Evolutionary conservation across 208 protist species (phyloP), one percentile per base, ranked within the genome.

Genomic region (Acanthamoeba lenticulata): DNA sequence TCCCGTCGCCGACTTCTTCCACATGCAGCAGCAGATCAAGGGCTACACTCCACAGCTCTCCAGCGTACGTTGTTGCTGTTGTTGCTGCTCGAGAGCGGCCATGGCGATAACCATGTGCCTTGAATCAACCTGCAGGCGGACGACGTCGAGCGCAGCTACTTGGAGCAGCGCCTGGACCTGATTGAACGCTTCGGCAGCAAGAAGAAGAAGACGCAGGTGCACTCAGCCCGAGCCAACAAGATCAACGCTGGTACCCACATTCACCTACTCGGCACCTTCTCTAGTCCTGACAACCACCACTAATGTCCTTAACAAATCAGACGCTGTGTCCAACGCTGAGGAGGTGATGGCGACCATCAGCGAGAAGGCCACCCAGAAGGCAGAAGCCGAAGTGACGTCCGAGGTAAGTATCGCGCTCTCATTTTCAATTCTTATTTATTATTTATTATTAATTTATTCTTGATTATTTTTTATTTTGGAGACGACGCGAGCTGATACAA

Each of bases 11-110:
- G 49, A 83, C 72, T 83, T 83, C 42, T 83, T 49, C 27, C 72
- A 83, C 72, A 83, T 83, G 72, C 72, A 83, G 72, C 72, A 83
- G 40, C 72, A 83, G 72, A 83, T 83, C 24, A 83, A 83, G 72
- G 72, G 72, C 72, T 83, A 83, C 72, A 83, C 72, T 19, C 72
- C 72, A 38, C 24, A 32, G 72, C 72, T 83, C 42, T 38, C 72
- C 36, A 83, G 38, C 38, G 72, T 83, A 83, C 34, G 38, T 9
- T 34, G 62, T 13, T 72, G 17, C 62, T 72, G 27, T 72, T 15
- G 62, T 32, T 60, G 15, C 52, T 60, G n/a, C n/a, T n/a, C n/a
- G n/a, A n/a, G n/a, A n/a, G n/a, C n/a, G n/a, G n/a, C n/a, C n/a
- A n/a, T n/a, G n/a, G n/a, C n/a, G n/a, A n/a, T n/a, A n/a, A n/a